Conservation (phyloP, 768 basidiomycete genomes). For the Leccinum variicolor region DNA sequence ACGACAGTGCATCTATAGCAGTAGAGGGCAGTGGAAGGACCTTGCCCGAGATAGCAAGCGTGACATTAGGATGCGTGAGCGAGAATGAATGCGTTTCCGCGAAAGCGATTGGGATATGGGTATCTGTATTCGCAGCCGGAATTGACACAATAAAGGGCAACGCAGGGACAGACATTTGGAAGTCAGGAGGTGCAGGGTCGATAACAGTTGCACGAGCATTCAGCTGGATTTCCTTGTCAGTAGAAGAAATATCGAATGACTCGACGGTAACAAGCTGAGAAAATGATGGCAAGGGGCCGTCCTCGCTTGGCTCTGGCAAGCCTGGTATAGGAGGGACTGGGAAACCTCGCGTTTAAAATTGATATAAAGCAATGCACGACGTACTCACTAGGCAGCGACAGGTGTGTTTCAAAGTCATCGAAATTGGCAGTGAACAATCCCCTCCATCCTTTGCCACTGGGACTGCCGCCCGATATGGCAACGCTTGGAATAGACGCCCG, state of each 20-base stretch:
- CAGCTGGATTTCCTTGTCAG: conserved; percentile 36
- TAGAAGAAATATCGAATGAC: conserved; percentile 47
- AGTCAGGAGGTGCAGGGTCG: conserved; percentile 50
- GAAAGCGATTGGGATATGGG: conserved; percentile 47
- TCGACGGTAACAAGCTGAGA: conserved; percentile 58
- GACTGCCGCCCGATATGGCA: conserved; percentile 49
- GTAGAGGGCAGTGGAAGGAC: conserved; percentile 53
- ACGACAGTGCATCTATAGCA: conserved; percentile 43
- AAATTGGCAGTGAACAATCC: conserved; percentile 37
- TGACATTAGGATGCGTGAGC: conserved; percentile 67
- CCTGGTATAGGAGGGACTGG: conserved; percentile 66
- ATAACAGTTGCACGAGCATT: conserved; percentile 54
- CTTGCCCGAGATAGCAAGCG: conserved; percentile 51
- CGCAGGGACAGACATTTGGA: conserved; percentile 51
- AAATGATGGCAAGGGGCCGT: conserved; percentile 50
- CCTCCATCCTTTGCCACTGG: conserved; percentile 46
- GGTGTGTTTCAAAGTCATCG: conserved; percentile 40
- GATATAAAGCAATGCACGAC: not conserved
- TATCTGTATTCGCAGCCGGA: conserved; percentile 27
- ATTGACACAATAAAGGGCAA: conserved; percentile 64
- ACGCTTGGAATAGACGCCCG: conserved; percentile 41
- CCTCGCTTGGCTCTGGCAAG: conserved; percentile 55
- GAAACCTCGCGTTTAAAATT: conserved; percentile 6
- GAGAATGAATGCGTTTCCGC: conserved; percentile 53
- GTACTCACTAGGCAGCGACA: conserved; percentile 55